Evolutionary conservation across 1,139 yeast genomes (phyloP).

Genomic region (Wickerhamomyces sp.): DNA sequence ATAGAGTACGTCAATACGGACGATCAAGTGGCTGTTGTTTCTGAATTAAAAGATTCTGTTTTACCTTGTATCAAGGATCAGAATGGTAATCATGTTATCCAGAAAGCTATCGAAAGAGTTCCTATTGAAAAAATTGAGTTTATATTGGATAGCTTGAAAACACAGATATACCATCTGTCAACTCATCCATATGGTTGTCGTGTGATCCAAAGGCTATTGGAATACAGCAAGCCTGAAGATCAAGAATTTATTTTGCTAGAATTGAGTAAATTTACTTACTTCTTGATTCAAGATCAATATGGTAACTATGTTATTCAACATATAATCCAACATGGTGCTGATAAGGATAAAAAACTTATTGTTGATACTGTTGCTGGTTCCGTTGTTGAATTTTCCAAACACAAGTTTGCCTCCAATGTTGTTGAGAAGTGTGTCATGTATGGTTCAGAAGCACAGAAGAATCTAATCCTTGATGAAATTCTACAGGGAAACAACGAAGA

Average conservation of each 20-base stretch:
- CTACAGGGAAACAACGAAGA: slow-evolving; percentile 29
- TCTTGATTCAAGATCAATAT: slow-evolving; percentile 89
- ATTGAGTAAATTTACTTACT: slow-evolving; percentile 66
- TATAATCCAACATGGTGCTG: slow-evolving; percentile 65
- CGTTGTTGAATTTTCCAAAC: slow-evolving; percentile 80
- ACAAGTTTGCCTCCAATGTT: slow-evolving; percentile 96
- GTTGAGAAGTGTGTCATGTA: slow-evolving; percentile 88
- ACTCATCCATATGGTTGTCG: slow-evolving; percentile 98
- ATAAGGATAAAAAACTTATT: slow-evolving; percentile 45
- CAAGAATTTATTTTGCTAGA: slow-evolving; percentile 64
- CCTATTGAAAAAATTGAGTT: slow-evolving; percentile 71
- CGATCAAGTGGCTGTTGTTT: slow-evolving; percentile 65
- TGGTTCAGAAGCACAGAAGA: slow-evolving; percentile 63
- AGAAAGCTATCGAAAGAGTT: slow-evolving; percentile 85
- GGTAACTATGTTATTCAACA: slow-evolving; percentile 98
- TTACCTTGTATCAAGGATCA: slow-evolving; percentile 88
- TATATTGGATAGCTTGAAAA: slow-evolving; percentile 66
- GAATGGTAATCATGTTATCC: slow-evolving; percentile 97
- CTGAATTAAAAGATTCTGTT: slow-evolving; percentile 69
- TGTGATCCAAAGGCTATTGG: slow-evolving; percentile 88
- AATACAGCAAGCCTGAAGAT: slow-evolving; percentile 56
- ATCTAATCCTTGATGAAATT: slow-evolving; percentile 44
- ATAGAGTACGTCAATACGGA: slow-evolving; percentile 67
- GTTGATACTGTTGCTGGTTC: slow-evolving; percentile 48
- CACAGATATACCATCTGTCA: slow-evolving; percentile 82